phyloP scores from a whole-genome alignment of 2,329 filamentous ascomycete species.

The Cladosporium sp. region DNA sequence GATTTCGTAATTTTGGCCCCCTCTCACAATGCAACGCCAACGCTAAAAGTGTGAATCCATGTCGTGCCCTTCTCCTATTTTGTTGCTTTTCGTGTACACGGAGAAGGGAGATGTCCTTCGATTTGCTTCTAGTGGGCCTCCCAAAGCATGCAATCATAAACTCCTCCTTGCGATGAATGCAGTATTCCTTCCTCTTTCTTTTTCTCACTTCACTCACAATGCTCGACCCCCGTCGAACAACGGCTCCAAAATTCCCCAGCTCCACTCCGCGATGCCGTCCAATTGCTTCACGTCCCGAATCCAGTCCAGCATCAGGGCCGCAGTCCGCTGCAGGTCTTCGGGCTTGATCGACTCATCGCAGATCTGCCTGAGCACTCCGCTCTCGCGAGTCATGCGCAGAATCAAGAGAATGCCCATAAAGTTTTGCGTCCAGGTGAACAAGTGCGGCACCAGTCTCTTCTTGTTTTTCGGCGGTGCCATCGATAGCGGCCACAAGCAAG shows the following conservation, averaged over 20 bases:
- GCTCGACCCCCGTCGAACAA: constrained; percentile 37
- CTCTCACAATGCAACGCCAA: neutral
- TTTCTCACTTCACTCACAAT: neutral
- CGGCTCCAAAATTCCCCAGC: constrained; percentile 53
- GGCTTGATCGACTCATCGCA: constrained; percentile 50
- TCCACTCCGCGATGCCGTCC: constrained; percentile 58
- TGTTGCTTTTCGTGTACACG: constrained; percentile 11
- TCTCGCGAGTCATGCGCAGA: constrained; percentile 55
- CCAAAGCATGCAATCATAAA: neutral
- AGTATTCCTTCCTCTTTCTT: neutral
- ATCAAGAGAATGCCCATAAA: constrained; percentile 60
- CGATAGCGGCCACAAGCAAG: constrained; percentile 61
- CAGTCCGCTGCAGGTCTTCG: constrained; percentile 53
- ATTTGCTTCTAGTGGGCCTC: neutral
- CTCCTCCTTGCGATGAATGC: neutral
- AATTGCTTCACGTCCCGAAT: constrained; percentile 57
- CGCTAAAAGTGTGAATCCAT: neutral
- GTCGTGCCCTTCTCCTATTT: neutral
- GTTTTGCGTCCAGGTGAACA: constrained; percentile 65
- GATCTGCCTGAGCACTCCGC: constrained; percentile 53
- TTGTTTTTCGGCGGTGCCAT: constrained; percentile 58
- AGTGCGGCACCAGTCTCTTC: constrained; percentile 59
- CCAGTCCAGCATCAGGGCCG: constrained; percentile 59
- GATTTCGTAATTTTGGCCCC: neutral
- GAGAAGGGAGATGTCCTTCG: neutral